Evolutionary conservation across 345 rosid species (phyloP).

Genomic region (Eutrema japonicum): DNA sequence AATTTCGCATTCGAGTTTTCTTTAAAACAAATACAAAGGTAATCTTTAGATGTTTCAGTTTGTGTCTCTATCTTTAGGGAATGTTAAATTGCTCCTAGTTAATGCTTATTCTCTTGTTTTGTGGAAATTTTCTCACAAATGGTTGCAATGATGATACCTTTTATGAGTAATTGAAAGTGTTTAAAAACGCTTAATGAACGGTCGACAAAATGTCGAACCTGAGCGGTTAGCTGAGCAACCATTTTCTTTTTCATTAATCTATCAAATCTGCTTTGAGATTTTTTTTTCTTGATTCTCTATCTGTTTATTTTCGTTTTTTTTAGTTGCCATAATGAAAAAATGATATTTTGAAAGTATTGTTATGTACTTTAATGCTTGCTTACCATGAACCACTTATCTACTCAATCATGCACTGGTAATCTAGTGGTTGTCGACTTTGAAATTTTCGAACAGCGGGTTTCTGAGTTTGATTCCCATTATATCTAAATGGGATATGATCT

Average conservation of each 20-base stretch:
- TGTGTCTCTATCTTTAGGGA: neutral
- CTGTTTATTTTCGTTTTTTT: neutral
- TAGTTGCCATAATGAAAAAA: slow-evolving; percentile 50
- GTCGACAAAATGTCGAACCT: slow-evolving; percentile 54
- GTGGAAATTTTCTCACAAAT: neutral
- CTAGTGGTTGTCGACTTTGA: too few relatives aligned
- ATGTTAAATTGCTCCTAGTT: neutral
- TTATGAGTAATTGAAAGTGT: slow-evolving; percentile 40
- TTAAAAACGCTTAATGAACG: slow-evolving; percentile 46
- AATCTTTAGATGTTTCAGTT: neutral
- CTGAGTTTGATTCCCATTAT: too few relatives aligned
- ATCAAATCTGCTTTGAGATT: neutral
- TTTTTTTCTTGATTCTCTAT: too few relatives aligned
- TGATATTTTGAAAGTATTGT: slow-evolving; percentile 6
- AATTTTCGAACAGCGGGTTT: too few relatives aligned
- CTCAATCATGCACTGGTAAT: too few relatives aligned
- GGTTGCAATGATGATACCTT: slow-evolving; percentile 58
- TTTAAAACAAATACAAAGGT: neutral
- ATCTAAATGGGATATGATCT: too few relatives aligned
- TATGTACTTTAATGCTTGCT: too few relatives aligned
- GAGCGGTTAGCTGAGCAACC: slow-evolving; percentile 70
- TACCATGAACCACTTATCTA: too few relatives aligned
- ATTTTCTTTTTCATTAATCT: neutral
- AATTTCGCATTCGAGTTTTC: neutral
- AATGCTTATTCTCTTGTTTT: neutral